Conservation (phyloP, 345 rosid species). For the Zanthoxylum bungeanum region DNA sequence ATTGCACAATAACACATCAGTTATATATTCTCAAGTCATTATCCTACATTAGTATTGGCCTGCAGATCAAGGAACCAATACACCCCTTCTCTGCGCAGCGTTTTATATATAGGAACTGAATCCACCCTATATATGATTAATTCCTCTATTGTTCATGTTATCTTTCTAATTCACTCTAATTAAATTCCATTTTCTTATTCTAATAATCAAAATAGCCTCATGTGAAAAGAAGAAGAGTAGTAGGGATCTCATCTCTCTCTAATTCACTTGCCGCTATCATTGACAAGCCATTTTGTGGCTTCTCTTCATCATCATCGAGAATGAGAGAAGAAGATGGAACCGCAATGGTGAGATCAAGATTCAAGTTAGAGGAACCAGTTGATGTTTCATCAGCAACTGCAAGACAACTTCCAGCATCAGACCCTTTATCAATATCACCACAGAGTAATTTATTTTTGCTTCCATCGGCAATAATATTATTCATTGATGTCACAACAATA, state of each 20-base stretch:
- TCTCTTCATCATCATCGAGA: slow-evolving; percentile 8
- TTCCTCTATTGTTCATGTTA: too few relatives aligned
- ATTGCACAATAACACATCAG: too few relatives aligned
- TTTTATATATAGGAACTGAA: too few relatives aligned
- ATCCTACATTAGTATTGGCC: too few relatives aligned
- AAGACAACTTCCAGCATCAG: slow-evolving; percentile 31
- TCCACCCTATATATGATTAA: too few relatives aligned
- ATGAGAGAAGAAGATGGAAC: slow-evolving; percentile 8
- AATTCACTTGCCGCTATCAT: neutral
- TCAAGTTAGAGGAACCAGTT: slow-evolving; percentile 25
- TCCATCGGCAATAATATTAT: neutral
- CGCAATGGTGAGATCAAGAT: slow-evolving; percentile 31
- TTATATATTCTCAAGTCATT: too few relatives aligned
- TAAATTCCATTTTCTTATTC: too few relatives aligned
- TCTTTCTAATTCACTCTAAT: too few relatives aligned
- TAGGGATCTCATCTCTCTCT: slow-evolving; percentile 14
- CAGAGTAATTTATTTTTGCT: neutral
- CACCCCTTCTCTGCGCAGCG: too few relatives aligned
- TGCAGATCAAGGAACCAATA: too few relatives aligned
- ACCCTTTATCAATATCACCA: slow-evolving; percentile 5
- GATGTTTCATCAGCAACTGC: slow-evolving; percentile 23
- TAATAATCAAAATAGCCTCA: too few relatives aligned
- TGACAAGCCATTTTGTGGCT: neutral
- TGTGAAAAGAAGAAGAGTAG: slow-evolving; percentile 38
- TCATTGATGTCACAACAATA: slow-evolving; percentile 10